Conservation (phyloP, 805 yeast species). For the Alloascoidea hylecoeti region DNA sequence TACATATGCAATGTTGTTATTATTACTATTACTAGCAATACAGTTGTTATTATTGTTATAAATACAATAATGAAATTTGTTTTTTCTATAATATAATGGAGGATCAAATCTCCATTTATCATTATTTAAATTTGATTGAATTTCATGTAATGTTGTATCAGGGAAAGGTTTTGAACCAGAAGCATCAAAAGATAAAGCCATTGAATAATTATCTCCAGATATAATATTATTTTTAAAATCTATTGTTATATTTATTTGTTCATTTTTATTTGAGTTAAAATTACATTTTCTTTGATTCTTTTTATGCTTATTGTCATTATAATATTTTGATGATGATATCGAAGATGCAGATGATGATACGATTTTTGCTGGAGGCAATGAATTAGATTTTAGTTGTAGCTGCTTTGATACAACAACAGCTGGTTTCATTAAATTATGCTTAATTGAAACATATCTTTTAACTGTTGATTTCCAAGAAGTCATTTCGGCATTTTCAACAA, state of each 20-base stretch:
- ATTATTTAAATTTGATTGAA: not conserved
- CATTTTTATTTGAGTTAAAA: too few relatives aligned
- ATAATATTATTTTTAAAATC: not conserved
- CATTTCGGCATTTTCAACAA: not conserved
- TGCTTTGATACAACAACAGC: not conserved
- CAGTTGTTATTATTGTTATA: too few relatives aligned
- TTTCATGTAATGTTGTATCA: not conserved
- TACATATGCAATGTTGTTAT: not conserved
- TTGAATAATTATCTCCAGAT: not conserved
- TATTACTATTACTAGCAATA: too few relatives aligned
- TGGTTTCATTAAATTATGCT: not conserved
- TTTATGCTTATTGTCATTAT: not conserved
- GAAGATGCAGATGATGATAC: too few relatives aligned
- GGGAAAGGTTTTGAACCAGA: not conserved
- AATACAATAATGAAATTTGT: conserved; percentile 1
- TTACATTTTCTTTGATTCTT: not conserved
- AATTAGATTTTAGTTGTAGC: not conserved
- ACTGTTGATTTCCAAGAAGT: not conserved
- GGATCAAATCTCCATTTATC: not conserved
- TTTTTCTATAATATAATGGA: not conserved
- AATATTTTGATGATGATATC: not conserved
- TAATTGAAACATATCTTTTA: not conserved
- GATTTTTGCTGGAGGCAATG: not conserved
- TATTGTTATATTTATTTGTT: not conserved
- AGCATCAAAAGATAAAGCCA: not conserved